Evolutionary conservation across 495 filamentous ascomycete species (phyloP), one percentile per base, ranked within the genome.

Genomic region (Xylaria venustula): DNA sequence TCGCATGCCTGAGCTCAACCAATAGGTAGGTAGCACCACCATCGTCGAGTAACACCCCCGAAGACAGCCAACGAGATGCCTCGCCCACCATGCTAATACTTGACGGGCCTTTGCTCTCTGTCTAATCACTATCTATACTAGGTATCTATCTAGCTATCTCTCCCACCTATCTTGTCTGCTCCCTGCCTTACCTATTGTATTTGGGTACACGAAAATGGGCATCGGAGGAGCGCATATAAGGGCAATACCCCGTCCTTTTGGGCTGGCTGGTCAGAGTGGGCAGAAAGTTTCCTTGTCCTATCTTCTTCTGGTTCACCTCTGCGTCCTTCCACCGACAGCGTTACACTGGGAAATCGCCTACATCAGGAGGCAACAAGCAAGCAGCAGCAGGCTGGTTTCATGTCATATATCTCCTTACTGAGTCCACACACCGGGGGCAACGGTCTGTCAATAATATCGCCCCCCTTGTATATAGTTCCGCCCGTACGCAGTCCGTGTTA

Each of bases 321-420:
- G 53, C 40, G 45, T 44, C 25, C 37, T 45, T 1, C 53, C 45
- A 40, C 53, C 40, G 53, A 45, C 53, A 44, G 37, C 23, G 53
- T 55, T 55, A 55, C 53, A 55, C 15, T 9, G 15, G 17, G 45
- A 40, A 34, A n/a, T 55, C 17, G 25, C 37, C 40, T 55, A 22
- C 53, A 34, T 45, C 53, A 55, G 53, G 53, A 55, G 40, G 53
- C 53, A 34, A 15, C 53, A 55, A 55, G 53, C 32, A 55, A 25
- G 40, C 37, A 34, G 9, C 40, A 45, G 14, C 40, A 55, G 53
- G 23, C 23, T 32, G 36, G 53, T 55, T 54, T 55, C 53, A 34
- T 40, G 37, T 45, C 53, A 34, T 55, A 55, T 9, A 55, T 30
- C 17, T 42, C 51, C 36, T 3, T 15, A 12, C 51, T 19, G 23